phyloP scores from a whole-genome alignment of 2,329 filamentous ascomycete species.

The Aspergillus sergii region DNA sequence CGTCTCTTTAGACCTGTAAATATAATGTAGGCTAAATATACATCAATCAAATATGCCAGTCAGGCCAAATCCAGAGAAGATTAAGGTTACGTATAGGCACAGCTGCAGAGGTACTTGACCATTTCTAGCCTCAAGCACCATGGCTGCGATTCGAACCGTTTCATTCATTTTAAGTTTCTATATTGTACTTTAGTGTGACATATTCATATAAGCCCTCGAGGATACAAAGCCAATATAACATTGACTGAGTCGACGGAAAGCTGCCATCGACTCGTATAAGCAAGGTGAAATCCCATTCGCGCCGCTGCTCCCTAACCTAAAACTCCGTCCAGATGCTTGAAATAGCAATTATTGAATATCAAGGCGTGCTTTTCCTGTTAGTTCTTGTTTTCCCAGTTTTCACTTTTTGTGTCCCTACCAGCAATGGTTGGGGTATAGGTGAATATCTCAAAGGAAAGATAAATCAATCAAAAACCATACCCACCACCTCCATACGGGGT shows the following conservation, averaged over 20 bases:
- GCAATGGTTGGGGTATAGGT: not conserved
- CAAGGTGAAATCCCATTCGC: constrained; percentile 4
- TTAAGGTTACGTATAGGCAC: not conserved
- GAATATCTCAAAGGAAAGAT: not conserved
- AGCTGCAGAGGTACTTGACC: not conserved
- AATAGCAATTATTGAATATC: constrained; percentile 4
- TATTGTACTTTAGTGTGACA: not conserved
- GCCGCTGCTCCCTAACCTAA: constrained; percentile 8
- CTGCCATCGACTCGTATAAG: not conserved
- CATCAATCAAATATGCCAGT: not conserved
- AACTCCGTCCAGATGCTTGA: constrained; percentile 10
- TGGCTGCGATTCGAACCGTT: not conserved
- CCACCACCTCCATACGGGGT: constrained; percentile 29
- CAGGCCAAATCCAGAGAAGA: not conserved
- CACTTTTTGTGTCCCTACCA: not conserved
- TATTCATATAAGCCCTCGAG: not conserved
- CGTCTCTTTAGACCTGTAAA: not conserved
- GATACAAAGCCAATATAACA: constrained; percentile 1
- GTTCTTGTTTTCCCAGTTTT: not conserved
- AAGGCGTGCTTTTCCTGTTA: not conserved
- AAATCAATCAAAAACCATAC: constrained; percentile 28
- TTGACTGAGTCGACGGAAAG: not conserved
- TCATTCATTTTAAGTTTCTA: not conserved
- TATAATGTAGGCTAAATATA: not conserved
- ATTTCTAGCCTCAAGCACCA: not conserved